Conservation (phyloP, 495 filamentous ascomycete species). For the Hypomontagnella submonticulosa region DNA sequence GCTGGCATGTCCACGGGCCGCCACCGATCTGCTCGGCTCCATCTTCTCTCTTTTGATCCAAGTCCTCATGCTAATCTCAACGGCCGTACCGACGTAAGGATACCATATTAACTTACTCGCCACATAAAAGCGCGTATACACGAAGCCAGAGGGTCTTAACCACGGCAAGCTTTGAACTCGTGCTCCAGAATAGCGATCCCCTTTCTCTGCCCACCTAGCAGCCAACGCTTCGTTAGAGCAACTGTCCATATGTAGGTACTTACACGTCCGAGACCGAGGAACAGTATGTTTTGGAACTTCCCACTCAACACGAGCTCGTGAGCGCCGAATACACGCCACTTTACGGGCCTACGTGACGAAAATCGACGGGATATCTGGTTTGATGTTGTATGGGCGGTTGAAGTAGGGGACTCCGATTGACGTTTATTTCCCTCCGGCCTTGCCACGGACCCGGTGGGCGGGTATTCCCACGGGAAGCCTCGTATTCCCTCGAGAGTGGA, state of each 20-base stretch:
- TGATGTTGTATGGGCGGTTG: slow-evolving; percentile 12
- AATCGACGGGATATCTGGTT: slow-evolving; percentile 2
- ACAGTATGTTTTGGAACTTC: slow-evolving; percentile 4
- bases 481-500: slow-evolving; percentile 22
- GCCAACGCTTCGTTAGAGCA: no score
- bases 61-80: no score
- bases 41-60: no score
- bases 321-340: slow-evolving; percentile 14
- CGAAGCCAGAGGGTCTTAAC: not conserved
- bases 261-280: not conserved
- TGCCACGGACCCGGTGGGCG: slow-evolving; percentile 1
- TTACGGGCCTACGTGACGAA: slow-evolving; percentile 21
- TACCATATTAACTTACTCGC: no score
- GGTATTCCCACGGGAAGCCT: slow-evolving; percentile 21
- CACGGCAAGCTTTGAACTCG: not conserved
- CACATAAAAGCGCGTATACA: no score
- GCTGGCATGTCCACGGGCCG: no score
- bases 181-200: no score
- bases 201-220: not conserved
- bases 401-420: not conserved
- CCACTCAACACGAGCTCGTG: slow-evolving; percentile 5
- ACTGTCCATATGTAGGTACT: not conserved
- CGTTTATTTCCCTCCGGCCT: not conserved
- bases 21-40: no score
- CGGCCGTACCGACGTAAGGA: no score